Base-by-base conservation (phyloP, 2,329 filamentous ascomycete genomes). In the Lecanosticta acicola region DNA sequence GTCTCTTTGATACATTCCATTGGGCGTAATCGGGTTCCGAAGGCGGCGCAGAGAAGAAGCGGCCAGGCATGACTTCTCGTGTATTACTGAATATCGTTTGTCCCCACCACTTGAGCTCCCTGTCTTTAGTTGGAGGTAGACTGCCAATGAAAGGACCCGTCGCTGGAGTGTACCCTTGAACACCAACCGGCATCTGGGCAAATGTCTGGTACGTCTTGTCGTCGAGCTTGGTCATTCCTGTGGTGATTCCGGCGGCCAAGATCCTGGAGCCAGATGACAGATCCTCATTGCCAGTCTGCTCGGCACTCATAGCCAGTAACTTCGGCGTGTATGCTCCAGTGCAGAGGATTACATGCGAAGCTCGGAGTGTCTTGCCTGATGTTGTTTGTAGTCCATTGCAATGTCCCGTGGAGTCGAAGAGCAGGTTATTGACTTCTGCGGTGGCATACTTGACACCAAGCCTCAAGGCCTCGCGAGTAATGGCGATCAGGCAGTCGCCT, bases 71-170 rank as follows among this genome's bases (percentile, higher is more conserved):
- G 4, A 77, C 68, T 48, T 77, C 73, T 13, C 66, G 66, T 0
- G 71, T 76, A 62, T 81, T 81, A 41, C 64, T 72, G 64, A 82
- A 81, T 50, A 81, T 80, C 44, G 70, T 76, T 43, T 75, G 72
- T 13, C 78, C 78, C 78, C 79, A 82, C 74, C 76, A 81, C 59
- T 82, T 81, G 48, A 80, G 66, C 46, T 64, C 59, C 19, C 54
- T 47, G 42, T 62, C 62, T 32, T 54, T 67, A 2, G 75, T 80
- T 0, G 75, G 77, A 3, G 79, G 79, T 13, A 82, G 63, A 37
- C 70, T 77, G 18, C 78, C 79, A 45, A 80, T 77, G 48, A 79
- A 80, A 0, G 76, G 72, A 14, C 45, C 43, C 8, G 36, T 4
- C 14, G 39, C 43, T 24, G 68, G 62, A 13, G 64, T 69, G 51